Conservation (phyloP, 2,329 filamentous ascomycete species). For the Stachybotrys elegans region DNA sequence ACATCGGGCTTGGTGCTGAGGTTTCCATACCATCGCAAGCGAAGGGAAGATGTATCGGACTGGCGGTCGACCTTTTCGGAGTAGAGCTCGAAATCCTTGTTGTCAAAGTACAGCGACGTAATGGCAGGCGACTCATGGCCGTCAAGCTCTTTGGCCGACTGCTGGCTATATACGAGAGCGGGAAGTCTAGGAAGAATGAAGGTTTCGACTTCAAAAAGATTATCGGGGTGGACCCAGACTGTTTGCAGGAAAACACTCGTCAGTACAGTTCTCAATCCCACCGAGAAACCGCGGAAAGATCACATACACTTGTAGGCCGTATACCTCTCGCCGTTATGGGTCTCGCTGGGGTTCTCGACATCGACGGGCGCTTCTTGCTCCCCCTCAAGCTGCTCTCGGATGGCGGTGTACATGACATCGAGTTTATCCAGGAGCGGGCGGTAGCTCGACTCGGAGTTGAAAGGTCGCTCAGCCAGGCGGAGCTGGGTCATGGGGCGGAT, state of each 20-base stretch:
- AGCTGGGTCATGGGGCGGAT: conserved; percentile 90
- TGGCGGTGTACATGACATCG: conserved; percentile 93
- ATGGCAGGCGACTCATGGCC: conserved; percentile 80
- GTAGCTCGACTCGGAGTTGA: conserved; percentile 89
- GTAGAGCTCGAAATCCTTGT: conserved; percentile 78
- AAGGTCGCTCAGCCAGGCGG: conserved; percentile 78
- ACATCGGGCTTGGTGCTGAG: conserved; percentile 75
- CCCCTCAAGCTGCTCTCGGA: conserved; percentile 75
- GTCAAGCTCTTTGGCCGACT: conserved; percentile 77
- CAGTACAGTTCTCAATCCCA: not conserved
- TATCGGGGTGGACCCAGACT: conserved; percentile 96
- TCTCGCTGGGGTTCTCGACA: conserved; percentile 48
- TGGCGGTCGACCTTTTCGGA: conserved; percentile 74
- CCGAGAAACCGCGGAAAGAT: not conserved
- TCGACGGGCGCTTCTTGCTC: conserved; percentile 37
- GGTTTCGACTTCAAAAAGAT: conserved; percentile 95
- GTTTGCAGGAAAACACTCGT: not conserved
- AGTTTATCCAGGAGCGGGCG: conserved; percentile 84
- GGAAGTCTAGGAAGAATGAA: conserved; percentile 87
- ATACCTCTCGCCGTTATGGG: conserved; percentile 66
- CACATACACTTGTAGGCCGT: conserved; percentile 80
- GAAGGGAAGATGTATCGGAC: conserved; percentile 72
- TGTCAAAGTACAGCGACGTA: conserved; percentile 96
- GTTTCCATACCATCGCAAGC: conserved; percentile 88
- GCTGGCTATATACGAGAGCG: conserved; percentile 87